phyloP scores from a whole-genome alignment of 139 green algal species.

The Closterium sp. region DNA sequence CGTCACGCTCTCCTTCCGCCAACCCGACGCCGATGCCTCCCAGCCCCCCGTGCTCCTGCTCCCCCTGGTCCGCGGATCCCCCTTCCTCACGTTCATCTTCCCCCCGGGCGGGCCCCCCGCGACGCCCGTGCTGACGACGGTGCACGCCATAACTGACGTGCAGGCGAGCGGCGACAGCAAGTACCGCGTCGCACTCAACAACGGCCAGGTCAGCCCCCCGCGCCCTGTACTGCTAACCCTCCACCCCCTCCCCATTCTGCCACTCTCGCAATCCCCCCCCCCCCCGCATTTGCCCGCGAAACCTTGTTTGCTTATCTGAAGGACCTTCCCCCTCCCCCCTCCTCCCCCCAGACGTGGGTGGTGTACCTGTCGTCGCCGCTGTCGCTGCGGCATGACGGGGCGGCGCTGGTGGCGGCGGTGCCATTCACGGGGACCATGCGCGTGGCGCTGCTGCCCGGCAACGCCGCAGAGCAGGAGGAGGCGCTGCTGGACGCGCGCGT shows the following conservation, averaged over 20 bases:
- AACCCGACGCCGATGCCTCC: too few species aligned
- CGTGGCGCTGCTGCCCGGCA: conserved; percentile 37
- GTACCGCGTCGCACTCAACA: conserved; percentile 13
- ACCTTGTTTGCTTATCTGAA: too few species aligned
- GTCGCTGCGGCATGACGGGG: not conserved
- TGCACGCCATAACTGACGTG: not conserved
- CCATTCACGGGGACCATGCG: conserved; percentile 53
- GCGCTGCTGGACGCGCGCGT: not conserved
- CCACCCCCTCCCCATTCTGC: too few species aligned
- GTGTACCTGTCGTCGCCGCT: conserved; percentile 17
- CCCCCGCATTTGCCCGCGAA: too few species aligned
- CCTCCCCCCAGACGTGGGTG: conserved; percentile 18
- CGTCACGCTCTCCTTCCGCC: too few species aligned
- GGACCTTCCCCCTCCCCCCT: not conserved
- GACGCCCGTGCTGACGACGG: conserved; percentile 15
- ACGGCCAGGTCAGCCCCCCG: not conserved
- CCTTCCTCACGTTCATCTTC: too few species aligned
- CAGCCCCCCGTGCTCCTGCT: too few species aligned
- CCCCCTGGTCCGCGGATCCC: too few species aligned
- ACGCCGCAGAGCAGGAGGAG: not conserved
- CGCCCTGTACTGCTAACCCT: too few species aligned
- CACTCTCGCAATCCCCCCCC: too few species aligned
- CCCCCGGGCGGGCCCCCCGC: too few species aligned
- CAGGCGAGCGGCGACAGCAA: not conserved
- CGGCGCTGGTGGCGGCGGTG: conserved; percentile 26